These are phyloP conservation scores for Hamamelis virginiana DNA, from an alignment of 164 flowering plant genomes.

Conservation along the genomic window DNA sequence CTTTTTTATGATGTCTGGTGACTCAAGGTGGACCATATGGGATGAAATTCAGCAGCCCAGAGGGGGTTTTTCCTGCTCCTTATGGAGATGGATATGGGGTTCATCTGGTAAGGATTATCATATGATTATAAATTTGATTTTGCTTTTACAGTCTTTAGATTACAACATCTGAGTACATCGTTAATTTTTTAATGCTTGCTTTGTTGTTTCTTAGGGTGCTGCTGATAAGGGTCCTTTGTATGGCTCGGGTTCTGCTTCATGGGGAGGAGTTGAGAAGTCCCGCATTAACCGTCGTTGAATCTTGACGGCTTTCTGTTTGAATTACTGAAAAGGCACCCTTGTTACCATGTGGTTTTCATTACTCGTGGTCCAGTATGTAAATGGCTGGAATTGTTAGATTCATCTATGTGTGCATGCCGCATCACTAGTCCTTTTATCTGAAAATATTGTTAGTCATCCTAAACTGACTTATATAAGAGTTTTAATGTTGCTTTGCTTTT, in stretches of 20 bases:
- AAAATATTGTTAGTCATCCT: slow-evolving; percentile 24
- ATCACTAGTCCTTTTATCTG: slow-evolving; percentile 27
- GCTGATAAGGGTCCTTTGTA: slow-evolving; percentile 63
- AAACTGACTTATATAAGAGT: slow-evolving; percentile 16
- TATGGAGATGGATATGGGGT: slow-evolving; percentile 71
- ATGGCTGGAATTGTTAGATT: slow-evolving; percentile 29
- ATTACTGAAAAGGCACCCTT: slow-evolving; percentile 4
- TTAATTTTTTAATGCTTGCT: neutral
- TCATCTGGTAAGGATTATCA: slow-evolving; percentile 51
- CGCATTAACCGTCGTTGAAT: slow-evolving; percentile 62
- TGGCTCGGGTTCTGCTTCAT: slow-evolving; percentile 63
- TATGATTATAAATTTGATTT: neutral
- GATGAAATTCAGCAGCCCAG: slow-evolving; percentile 49
- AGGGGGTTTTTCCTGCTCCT: slow-evolving; percentile 47
- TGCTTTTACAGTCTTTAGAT: neutral
- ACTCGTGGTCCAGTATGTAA: slow-evolving; percentile 14
- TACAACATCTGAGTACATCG: neutral
- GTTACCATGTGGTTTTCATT: neutral
- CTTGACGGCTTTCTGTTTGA: slow-evolving; percentile 10
- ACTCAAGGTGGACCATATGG: slow-evolving; percentile 68
- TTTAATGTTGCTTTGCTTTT: slow-evolving; percentile 18
- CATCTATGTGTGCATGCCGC: slow-evolving; percentile 31
- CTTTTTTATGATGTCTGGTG: slow-evolving; percentile 10
- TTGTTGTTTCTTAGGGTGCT: slow-evolving; percentile 46
- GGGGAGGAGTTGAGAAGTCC: slow-evolving; percentile 71